These are phyloP conservation scores for Chenopodium berlandieri DNA, from an alignment of 148 eudicot genomes.

Conservation along the genomic window DNA sequence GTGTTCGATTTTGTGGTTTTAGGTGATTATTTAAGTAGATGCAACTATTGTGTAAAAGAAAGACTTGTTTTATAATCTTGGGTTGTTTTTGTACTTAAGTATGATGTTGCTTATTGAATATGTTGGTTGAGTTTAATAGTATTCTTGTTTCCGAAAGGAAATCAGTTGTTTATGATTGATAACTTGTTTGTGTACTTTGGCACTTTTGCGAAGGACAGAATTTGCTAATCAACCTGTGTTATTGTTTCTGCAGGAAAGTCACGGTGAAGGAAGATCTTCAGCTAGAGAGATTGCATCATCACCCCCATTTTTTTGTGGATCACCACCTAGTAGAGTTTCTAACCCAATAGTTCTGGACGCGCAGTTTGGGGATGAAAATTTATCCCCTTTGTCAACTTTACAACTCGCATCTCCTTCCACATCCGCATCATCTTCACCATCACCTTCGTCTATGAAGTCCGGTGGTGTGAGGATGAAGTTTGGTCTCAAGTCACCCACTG, in stretches of 20 bases:
- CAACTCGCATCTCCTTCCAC: constrained; percentile 37
- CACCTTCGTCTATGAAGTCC: constrained; percentile 42
- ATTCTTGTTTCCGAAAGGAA: not conserved
- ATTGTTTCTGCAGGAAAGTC: constrained; percentile 36
- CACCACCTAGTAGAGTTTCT: constrained; percentile 56
- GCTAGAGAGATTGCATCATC: constrained; percentile 36
- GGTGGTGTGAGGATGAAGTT: constrained; percentile 50
- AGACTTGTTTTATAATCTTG: too few species aligned
- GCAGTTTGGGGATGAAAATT: constrained; percentile 39
- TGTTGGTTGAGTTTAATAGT: too few species aligned
- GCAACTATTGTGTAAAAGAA: too few species aligned
- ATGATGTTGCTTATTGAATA: too few species aligned
- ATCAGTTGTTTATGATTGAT: not conserved
- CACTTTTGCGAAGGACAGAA: not conserved
- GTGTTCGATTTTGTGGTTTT: not conserved
- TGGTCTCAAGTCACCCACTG: constrained; percentile 50
- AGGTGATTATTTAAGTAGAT: too few species aligned
- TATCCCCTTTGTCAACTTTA: constrained; percentile 37
- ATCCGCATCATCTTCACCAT: constrained; percentile 35
- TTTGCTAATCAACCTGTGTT: not conserved
- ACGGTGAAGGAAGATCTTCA: constrained; percentile 32
- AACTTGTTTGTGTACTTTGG: too few species aligned
- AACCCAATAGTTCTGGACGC: constrained; percentile 55
- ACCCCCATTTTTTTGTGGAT: constrained; percentile 53
- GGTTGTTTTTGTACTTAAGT: too few species aligned